Base-by-base conservation (phyloP, 2,329 filamentous ascomycete genomes). In the Penicillium sclerotigenum region DNA sequence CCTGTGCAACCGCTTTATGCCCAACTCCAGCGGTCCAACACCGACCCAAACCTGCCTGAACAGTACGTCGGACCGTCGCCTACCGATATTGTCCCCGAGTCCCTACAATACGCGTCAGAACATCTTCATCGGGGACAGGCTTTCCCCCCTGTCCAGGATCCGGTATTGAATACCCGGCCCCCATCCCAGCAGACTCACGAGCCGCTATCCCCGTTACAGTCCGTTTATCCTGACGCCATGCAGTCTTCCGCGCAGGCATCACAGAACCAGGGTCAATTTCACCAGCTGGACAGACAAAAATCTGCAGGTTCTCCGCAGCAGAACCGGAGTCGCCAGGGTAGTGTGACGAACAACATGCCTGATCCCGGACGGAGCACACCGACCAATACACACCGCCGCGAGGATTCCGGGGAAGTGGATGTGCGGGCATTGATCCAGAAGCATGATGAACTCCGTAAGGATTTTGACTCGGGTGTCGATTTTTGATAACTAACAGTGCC, bases 351-450 rank as follows among this genome's bases (percentile, higher is more conserved):
- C 42, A 59, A 49, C 59, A 63, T 57, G 64, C 62, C 60, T 24
- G 76, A 84, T 59, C 66, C 73, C 54, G 77, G 79, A 13, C 75
- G 78, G 53, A 78, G 70, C 57, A 81, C 79, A 18, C 79, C 80
- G 33, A 77, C 60, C 40, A 65, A 52, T 60, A 73, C 63, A 46
- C 67, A 66, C 26, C 70, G 64, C 55, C 68, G 74, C 47, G 70
- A 78, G 51, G 76, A 79, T 31, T 59, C 70, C 18, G 67, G 74
- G 59, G 68, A 74, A 50, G 59, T 79, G 63, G 74, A 83, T 66
- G 62, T 78, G 68, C 72, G 71, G 61, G 69, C 76, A 62, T 74
- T 78, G 61, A 67, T 75, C 22, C 69, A 72, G 62, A 73, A 72
- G 57, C 69, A 78, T 65, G 75, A 78, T 65, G 77, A 76, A 67